Conservation (phyloP, 2,329 filamentous ascomycete species). For the Daldinia eschscholtzii region DNA sequence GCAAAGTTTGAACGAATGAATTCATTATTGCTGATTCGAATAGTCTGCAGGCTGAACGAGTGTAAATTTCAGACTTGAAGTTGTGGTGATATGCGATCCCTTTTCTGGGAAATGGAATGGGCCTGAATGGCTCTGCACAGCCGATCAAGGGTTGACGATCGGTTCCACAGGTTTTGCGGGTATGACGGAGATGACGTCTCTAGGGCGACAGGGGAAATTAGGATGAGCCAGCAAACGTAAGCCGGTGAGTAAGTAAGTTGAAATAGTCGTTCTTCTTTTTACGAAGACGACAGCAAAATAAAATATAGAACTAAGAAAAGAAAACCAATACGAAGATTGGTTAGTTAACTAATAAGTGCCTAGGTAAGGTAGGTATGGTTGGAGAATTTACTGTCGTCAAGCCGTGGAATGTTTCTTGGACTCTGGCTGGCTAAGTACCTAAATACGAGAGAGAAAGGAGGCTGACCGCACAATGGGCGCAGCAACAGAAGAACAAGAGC, state of each 20-base stretch:
- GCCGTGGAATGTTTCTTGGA: conserved; percentile 22
- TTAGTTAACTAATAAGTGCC: not conserved
- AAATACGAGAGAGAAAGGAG: conserved; percentile 15
- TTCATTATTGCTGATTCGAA: conserved; percentile 39
- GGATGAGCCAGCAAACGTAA: conserved; percentile 12
- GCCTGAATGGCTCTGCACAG: not conserved
- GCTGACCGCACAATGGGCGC: conserved; percentile 20
- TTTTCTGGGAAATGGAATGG: conserved; percentile 12
- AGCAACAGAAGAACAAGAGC: conserved; percentile 16
- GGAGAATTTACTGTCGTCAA: not conserved
- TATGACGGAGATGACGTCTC: conserved; percentile 40
- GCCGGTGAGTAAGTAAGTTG: not conserved
- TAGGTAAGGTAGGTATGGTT: no score
- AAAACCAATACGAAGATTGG: conserved; percentile 5
- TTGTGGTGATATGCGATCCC: conserved; percentile 2
- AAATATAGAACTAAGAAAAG: conserved; percentile 1
- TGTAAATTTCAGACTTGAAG: conserved; percentile 24
- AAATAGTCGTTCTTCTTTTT: not conserved
- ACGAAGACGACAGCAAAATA: not conserved
- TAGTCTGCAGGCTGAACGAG: conserved; percentile 16
- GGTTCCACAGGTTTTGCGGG: conserved; percentile 19
- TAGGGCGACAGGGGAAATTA: conserved; percentile 16
- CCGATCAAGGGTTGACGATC: conserved; percentile 32
- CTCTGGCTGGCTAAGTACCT: not conserved
- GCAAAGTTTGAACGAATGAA: conserved; percentile 36